phyloP scores from a whole-genome alignment of 345 rosid genomes.

The Geranium rotundifolium region DNA sequence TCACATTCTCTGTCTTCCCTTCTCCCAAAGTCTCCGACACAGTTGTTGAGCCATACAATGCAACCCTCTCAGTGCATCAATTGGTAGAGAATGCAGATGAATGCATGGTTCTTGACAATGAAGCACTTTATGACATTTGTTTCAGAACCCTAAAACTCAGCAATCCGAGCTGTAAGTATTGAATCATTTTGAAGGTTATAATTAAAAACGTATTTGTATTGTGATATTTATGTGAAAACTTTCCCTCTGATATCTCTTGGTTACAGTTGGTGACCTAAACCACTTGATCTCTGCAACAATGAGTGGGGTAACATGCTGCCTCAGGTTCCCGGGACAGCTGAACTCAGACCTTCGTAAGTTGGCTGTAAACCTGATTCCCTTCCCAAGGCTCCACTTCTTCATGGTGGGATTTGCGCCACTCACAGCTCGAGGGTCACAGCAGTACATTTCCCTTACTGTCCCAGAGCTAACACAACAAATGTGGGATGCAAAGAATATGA shows the following conservation, averaged over 20 bases:
- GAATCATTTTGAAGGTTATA: not conserved
- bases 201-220: not conserved
- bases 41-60: conserved; percentile 7
- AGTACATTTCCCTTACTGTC: conserved; percentile 7
- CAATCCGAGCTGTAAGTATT: conserved; percentile 6
- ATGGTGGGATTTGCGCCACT: conserved; percentile 1
- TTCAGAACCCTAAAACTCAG: not conserved
- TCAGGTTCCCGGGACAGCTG: conserved; percentile 8
- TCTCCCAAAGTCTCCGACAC: conserved; percentile 5
- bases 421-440: conserved; percentile 7
- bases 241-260: too few species aligned
- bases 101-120: not conserved
- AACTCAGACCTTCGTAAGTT: conserved; percentile 8
- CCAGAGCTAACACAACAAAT: conserved; percentile 9
- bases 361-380: conserved; percentile 8
- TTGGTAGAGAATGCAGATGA: conserved; percentile 8
- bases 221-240: too few species aligned
- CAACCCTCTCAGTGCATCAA: conserved; percentile 8
- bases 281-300: conserved; percentile 8
- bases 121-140: too few species aligned
- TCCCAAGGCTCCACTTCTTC: conserved; percentile 3
- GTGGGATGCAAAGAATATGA: conserved; percentile 1
- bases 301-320: conserved; percentile 9
- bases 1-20: conserved; percentile 1
- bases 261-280: conserved; percentile 8